Percentiles rank a stretch among this genome's conserved stretches.
These are phyloP conservation scores for Piromyces finnis DNA, from an alignment of 192 early-diverging fungal species.

Conservation along the genomic window DNA sequence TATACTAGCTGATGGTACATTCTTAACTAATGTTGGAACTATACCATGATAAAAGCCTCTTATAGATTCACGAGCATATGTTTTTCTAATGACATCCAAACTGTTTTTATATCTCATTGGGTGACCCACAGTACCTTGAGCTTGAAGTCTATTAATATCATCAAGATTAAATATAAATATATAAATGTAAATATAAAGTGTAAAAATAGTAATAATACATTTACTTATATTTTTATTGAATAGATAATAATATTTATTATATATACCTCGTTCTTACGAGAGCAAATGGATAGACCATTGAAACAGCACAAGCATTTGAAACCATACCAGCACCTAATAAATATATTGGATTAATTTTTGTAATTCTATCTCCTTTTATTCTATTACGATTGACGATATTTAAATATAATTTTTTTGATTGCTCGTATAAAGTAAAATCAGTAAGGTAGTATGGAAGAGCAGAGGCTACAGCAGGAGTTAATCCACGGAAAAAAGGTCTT, in stretches of 20 bases:
- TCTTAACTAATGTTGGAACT: conserved; percentile 52
- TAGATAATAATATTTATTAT: too few species aligned
- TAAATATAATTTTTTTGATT: not conserved
- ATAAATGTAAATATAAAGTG: too few species aligned
- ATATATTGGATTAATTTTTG: conserved; percentile 14
- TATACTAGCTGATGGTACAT: conserved; percentile 54
- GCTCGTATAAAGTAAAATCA: not conserved
- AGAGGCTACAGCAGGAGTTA: conserved; percentile 16
- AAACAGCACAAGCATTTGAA: conserved; percentile 43
- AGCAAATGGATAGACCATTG: conserved; percentile 53
- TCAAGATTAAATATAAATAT: too few species aligned
- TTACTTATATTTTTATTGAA: too few species aligned
- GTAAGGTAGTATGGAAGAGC: not conserved
- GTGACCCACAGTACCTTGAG: conserved; percentile 58
- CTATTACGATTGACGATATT: conserved; percentile 1
- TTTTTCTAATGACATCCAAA: conserved; percentile 40
- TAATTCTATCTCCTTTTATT: conserved; percentile 13
- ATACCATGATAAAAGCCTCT: conserved; percentile 60
- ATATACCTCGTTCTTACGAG: conserved; percentile 51
- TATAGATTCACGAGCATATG: conserved; percentile 36
- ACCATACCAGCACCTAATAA: conserved; percentile 46
- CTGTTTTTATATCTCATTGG: conserved; percentile 43
- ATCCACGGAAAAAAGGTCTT: conserved; percentile 43
- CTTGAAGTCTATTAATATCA: conserved; percentile 37
- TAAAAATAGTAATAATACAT: too few species aligned